phyloP scores from a whole-genome alignment of 371 early-diverging fungal species.

The Mucor plumbeus region DNA sequence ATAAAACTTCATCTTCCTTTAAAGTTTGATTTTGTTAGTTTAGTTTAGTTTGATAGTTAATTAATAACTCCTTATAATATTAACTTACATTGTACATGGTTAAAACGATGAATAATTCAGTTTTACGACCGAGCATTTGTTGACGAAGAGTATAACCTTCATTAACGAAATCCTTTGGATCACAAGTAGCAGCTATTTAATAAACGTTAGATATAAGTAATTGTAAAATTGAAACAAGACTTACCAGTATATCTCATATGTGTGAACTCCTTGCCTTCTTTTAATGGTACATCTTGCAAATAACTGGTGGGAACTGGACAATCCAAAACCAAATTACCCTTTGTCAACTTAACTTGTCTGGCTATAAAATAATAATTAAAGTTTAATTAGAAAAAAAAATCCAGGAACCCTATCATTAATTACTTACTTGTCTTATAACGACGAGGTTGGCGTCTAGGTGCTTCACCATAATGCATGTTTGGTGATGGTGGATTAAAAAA shows the following conservation, averaged over 20 bases:
- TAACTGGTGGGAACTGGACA: conserved; percentile 76
- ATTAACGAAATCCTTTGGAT: conserved; percentile 78
- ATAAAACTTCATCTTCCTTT: conserved; percentile 89
- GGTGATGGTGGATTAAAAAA: conserved; percentile 32
- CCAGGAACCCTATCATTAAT: not conserved
- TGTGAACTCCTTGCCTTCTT: conserved; percentile 73
- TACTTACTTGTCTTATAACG: conserved; percentile 67
- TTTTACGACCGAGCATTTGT: conserved; percentile 69
- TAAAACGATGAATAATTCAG: conserved; percentile 89
- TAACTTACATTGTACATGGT: conserved; percentile 92
- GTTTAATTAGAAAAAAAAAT: conserved; percentile 9
- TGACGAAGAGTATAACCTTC: conserved; percentile 85
- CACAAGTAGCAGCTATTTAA: conserved; percentile 72
- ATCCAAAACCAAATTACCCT: conserved; percentile 81
- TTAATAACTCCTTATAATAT: not conserved
- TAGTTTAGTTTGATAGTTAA: not conserved
- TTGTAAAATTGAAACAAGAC: not conserved
- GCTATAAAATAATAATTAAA: conserved; percentile 31
- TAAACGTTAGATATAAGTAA: not conserved
- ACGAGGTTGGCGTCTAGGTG: conserved; percentile 60
- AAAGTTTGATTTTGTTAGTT: not conserved
- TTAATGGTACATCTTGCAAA: conserved; percentile 60
- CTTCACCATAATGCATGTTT: conserved; percentile 56
- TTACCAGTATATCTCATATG: conserved; percentile 76
- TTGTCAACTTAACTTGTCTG: conserved; percentile 68